Evolutionary conservation across 2,329 filamentous ascomycete genomes (phyloP).

Genomic region (Trichoderma hamatum): DNA sequence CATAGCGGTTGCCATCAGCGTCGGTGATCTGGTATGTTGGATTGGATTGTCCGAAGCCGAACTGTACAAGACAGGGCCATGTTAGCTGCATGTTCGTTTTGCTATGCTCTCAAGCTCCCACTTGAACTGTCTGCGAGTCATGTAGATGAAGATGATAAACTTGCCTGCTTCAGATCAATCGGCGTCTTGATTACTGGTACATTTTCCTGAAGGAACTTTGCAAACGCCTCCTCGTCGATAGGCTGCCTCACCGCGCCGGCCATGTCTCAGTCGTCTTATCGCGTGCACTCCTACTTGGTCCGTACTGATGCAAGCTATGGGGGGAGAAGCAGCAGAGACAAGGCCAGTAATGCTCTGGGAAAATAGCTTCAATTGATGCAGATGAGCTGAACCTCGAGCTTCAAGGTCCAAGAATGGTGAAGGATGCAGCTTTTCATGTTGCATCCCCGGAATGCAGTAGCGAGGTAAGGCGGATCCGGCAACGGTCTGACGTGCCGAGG

Average conservation of each 20-base stretch:
- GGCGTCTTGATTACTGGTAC: conserved; percentile 85
- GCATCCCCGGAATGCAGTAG: neutral
- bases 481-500: conserved; percentile 22
- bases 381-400: neutral
- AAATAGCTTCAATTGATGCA: neutral
- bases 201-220: conserved; percentile 74
- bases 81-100: neutral
- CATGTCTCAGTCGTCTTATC: conserved; percentile 53
- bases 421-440: neutral
- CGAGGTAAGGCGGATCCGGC: neutral
- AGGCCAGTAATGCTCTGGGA: neutral
- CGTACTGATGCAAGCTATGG: neutral
- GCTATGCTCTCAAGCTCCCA: neutral
- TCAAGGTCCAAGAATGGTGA: neutral
- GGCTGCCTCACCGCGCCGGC: conserved; percentile 87
- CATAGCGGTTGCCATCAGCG: conserved; percentile 70
- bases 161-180: conserved; percentile 84
- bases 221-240: conserved; percentile 79
- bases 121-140: neutral
- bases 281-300: neutral
- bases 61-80: conserved; percentile 55
- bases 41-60: conserved; percentile 96
- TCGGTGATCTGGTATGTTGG: conserved; percentile 91
- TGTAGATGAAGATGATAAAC: neutral
- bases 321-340: neutral